Evolutionary conservation across 176 grass and related monocot species (phyloP), one percentile per base, ranked within the genome.

Genomic region (Elymus sibiricus): DNA sequence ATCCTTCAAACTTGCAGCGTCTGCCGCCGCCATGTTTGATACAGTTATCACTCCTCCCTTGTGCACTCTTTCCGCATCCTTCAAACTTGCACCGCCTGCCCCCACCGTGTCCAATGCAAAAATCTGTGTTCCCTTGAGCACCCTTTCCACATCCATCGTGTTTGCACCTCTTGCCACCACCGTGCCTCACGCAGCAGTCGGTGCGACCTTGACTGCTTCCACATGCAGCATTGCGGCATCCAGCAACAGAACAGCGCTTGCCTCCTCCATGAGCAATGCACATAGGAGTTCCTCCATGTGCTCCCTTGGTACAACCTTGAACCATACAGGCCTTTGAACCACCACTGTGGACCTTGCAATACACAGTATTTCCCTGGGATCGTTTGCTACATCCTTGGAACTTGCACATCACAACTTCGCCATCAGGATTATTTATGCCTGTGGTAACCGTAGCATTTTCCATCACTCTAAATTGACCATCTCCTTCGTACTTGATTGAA

Each of bases 241-340:
- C 88, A 61, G 82, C 11, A 5, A 85, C 62, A 2, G 79, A 38
- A 16, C 88, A 89, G 5, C 88, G 77, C n/a, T 89, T 89, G 34
- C 88, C 88, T 46, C 88, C 88, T 46, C 88, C 88, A 85, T 89
- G 88, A n/a, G 44, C 60, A 35, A 89, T 85, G 70, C 88, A 89
- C 27, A 89, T 35, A 22, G 83, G 83, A 39, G 88, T 89, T 35
- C 88, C 88, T 68, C 88, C 88, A 86, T 89, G 88, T 76, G 83
- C 88, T 70, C 83, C 78, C 78, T 85, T 89, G 58, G 77, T 58
- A 46, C 88, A 89, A 25, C 87, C 87, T 63, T 72, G 28, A 51
- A 88, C 81, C 39, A 72, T 79, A 76, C 87, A 88, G 24, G 74
- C 37, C 49, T 88, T 88, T 21, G 59, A 70, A 59, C 47, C 43